Evolutionary conservation across 306 rosid genomes (phyloP).

Genomic region (Cicer chorassanicum): DNA sequence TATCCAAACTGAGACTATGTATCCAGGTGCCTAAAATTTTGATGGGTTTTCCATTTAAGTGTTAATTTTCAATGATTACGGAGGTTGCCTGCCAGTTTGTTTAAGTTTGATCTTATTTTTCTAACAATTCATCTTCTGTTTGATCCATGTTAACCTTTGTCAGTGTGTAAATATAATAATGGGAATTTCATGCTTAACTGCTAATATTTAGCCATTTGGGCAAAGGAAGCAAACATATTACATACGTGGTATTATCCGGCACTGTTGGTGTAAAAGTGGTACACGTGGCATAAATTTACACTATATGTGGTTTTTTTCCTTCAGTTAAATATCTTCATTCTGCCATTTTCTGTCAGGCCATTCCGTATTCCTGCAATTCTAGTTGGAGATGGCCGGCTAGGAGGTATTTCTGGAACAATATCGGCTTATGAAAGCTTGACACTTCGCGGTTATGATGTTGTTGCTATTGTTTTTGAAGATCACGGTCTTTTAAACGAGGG

Average conservation of each 20-base stretch:
- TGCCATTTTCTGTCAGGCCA: conserved; percentile 60
- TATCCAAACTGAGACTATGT: neutral
- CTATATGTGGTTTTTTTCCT: neutral
- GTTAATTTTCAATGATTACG: neutral
- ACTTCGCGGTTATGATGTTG: conserved; percentile 86
- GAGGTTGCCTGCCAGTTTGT: neutral
- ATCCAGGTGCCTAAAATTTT: conserved; percentile 13
- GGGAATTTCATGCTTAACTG: conserved; percentile 16
- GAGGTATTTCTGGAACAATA: conserved; percentile 94
- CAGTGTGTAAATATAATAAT: neutral
- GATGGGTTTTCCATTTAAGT: neutral
- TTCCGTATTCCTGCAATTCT: conserved; percentile 88
- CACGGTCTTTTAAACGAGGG: conserved; percentile 90
- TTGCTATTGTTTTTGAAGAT: conserved; percentile 79
- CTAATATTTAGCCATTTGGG: conserved; percentile 8
- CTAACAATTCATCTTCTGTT: conserved; percentile 1
- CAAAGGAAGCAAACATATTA: conserved; percentile 1
- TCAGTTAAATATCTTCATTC: conserved; percentile 35
- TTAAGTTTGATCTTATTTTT: neutral
- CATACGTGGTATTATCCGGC: neutral
- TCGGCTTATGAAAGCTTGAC: conserved; percentile 89
- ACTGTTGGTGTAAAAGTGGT: conserved; percentile 7
- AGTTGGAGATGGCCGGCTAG: conserved; percentile 89
- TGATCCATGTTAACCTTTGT: conserved; percentile 31
- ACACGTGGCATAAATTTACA: neutral